Base-by-base conservation (phyloP, 129 eudicot genomes). In the Centaurea solstitialis region DNA sequence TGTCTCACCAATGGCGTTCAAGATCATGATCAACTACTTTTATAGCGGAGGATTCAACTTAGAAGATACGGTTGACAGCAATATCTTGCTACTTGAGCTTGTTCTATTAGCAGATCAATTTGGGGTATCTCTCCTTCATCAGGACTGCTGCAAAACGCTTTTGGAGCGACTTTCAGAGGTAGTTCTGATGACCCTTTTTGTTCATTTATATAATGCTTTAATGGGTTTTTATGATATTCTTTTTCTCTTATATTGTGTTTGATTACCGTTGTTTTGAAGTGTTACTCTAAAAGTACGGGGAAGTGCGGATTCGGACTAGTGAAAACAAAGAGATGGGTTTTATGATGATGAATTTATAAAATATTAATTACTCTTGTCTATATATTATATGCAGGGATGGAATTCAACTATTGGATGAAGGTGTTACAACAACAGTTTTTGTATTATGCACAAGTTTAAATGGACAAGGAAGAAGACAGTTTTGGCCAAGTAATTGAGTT, bases 381-480 rank as follows among this genome's bases (percentile, higher is more conserved):
- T 81, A 91, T 86, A 91, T 91, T 85, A 93, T 77, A 89, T 91
- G 98, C 98, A 94, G 98, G 97, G 94, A 87, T 92, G 92, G 96
- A 79, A 84, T 86, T 87, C 88, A 38, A 80, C 68, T 90, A 81
- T 74, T 90, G 92, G 98, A 87, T 81, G 94, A 88, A 87, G 92
- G 90, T 90, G 87, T 82, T 78, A 75, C 97, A 84, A 86, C 90
- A 81, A 82, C 81, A 80, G 84, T 90, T 92, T 94, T 92, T 92
- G 89, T 95, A 85, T 86, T 92, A 85, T 86, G 90, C 92, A 84
- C 94, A 87, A 90, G 90, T 90, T 88, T 93, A 87, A 76, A 74
- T 87, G 96, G 96, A 87, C 83, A 91, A 83, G 90, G 97, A 89
- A 83, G 92, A 81, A 85, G 94, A 89, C 87, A 91, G 71, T 85